Conservation (phyloP, 2,329 filamentous ascomycete genomes). For the Penicillium sp. region DNA sequence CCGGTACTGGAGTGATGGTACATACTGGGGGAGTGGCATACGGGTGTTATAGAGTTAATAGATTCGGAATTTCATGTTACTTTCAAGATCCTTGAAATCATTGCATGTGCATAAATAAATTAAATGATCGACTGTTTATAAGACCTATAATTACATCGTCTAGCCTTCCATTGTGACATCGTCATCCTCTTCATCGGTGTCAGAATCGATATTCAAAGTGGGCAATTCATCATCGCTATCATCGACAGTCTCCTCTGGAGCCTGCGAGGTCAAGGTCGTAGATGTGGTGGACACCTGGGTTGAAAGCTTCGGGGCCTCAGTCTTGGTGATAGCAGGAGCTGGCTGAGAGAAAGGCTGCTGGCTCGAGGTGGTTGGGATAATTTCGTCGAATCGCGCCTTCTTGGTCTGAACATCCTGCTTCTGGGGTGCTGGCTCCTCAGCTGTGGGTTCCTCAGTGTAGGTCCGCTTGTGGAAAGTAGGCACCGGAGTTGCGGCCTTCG, state of each 20-base stretch:
- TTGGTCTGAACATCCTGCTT: slow-evolving; percentile 27
- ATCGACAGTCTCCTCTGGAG: slow-evolving; percentile 32
- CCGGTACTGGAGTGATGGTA: slow-evolving; percentile 59
- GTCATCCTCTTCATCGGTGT: slow-evolving; percentile 48
- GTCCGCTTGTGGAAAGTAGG: slow-evolving; percentile 30
- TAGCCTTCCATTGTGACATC: slow-evolving; percentile 31
- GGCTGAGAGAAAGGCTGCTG: slow-evolving; percentile 11
- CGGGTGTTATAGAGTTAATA: slow-evolving; percentile 28
- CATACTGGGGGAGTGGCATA: slow-evolving; percentile 64
- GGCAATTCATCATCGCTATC: slow-evolving; percentile 53
- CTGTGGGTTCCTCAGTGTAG: slow-evolving; percentile 26
- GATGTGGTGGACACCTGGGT: slow-evolving; percentile 12
- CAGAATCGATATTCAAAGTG: slow-evolving; percentile 48
- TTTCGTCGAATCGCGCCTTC: slow-evolving; percentile 34
- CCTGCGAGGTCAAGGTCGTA: slow-evolving; percentile 6
- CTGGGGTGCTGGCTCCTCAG: slow-evolving; percentile 5
- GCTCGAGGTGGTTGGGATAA: slow-evolving; percentile 2
- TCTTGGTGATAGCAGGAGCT: slow-evolving; percentile 7
- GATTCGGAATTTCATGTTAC: background rate
- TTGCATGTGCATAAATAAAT: background rate
- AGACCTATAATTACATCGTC: slow-evolving; percentile 6
- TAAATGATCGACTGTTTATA: background rate
- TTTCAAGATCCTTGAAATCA: background rate
- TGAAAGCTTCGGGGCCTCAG: slow-evolving; percentile 12
- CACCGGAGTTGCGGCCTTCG: slow-evolving; percentile 8